Evolutionary conservation across 225 moss, liverwort and hornwort species (phyloP).

Genomic region (Marchantia polymorpha): DNA sequence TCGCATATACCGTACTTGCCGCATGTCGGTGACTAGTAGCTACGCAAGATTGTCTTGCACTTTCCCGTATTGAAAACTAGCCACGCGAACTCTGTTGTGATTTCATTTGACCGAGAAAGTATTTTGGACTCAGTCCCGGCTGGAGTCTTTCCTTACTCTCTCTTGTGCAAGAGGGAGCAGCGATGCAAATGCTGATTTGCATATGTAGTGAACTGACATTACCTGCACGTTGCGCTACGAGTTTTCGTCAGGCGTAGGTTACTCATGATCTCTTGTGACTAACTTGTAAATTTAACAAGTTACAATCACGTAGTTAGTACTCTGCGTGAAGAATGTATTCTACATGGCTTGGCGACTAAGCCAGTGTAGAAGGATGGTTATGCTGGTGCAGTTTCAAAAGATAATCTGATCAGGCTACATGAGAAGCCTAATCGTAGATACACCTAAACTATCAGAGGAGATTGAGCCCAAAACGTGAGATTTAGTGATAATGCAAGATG

Average conservation of each 20-base stretch:
- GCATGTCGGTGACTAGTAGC: neutral
- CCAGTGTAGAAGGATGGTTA: neutral
- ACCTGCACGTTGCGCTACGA: conserved; percentile 27
- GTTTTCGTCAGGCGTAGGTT: conserved; percentile 36
- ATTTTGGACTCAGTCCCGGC: neutral
- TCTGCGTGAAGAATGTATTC: conserved; percentile 28
- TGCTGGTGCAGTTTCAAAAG: neutral
- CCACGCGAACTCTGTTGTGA: neutral
- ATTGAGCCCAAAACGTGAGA: too few species aligned
- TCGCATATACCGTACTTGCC: neutral
- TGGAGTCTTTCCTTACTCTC: too few species aligned
- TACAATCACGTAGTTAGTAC: conserved; percentile 18
- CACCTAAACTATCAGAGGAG: too few species aligned
- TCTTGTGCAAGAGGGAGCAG: too few species aligned
- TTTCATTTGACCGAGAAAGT: neutral
- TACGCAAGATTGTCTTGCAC: conserved; percentile 3
- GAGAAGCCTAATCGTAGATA: conserved; percentile 1
- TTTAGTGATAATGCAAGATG: too few species aligned
- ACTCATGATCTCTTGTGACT: conserved; percentile 38
- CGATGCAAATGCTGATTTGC: conserved; percentile 19
- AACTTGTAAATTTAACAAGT: conserved; percentile 43
- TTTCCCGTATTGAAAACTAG: conserved; percentile 1
- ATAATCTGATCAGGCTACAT: neutral
- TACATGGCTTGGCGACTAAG: conserved; percentile 24
- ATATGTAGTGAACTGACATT: conserved; percentile 33